Percentiles rank a stretch among this genome's conserved stretches.
These are phyloP conservation scores for Pharus latifolius DNA, from an alignment of 176 grass and related monocot species.

Conservation along the genomic window DNA sequence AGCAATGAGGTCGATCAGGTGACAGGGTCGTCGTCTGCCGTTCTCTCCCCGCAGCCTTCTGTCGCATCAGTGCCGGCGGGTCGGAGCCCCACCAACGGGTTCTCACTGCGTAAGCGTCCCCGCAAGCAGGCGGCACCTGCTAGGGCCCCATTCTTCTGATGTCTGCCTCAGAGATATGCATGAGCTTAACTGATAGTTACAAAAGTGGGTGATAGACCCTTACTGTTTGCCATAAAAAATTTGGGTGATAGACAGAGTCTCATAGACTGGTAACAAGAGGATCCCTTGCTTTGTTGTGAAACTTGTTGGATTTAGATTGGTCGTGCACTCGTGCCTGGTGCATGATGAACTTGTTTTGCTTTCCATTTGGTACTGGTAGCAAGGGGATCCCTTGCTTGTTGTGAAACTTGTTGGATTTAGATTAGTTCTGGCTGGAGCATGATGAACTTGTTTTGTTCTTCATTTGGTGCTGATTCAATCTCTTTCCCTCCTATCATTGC, in stretches of 20 bases:
- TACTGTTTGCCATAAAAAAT: too few species aligned
- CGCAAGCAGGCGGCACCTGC: neutral
- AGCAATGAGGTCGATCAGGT: too few species aligned
- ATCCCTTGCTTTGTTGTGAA: too few species aligned
- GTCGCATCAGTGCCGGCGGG: neutral
- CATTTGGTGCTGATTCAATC: neutral
- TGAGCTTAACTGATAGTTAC: too few species aligned
- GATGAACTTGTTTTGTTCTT: neutral
- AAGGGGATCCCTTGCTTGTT: too few species aligned
- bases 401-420: neutral
- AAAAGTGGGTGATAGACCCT: too few species aligned
- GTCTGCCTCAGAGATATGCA: neutral
- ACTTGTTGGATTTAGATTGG: neutral
- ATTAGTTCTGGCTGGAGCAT: neutral
- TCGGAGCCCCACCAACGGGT: neutral
- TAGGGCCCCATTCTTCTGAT: slow-evolving; percentile 12
- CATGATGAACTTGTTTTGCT: neutral
- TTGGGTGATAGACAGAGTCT: too few species aligned
- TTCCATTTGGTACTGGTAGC: neutral
- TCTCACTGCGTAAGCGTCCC: neutral
- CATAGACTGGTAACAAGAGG: too few species aligned
- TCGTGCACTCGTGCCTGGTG: neutral
- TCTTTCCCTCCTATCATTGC: too few species aligned
- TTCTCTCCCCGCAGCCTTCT: neutral
- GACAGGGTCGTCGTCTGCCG: accelerated